Percentiles rank a stretch among this genome's conserved stretches.
These are phyloP conservation scores for Boletus barrowsii DNA, from an alignment of 768 basidiomycete genomes.

Conservation along the genomic window DNA sequence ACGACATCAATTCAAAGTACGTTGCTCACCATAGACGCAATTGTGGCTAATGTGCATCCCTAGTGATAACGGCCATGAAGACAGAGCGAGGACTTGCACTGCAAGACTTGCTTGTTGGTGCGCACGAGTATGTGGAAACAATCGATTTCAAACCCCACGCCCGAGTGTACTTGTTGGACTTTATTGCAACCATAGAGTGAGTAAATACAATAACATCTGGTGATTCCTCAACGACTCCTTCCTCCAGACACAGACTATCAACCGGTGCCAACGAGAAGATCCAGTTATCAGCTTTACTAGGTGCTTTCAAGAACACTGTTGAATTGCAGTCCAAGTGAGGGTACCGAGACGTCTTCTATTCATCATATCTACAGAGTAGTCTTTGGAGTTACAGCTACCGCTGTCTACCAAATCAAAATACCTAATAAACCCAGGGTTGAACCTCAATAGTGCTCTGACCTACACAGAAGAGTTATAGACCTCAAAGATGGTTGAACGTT, in stretches of 20 bases:
- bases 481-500: no score
- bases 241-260: slow-evolving; percentile 77
- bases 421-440: not conserved
- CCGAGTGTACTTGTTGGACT: slow-evolving; percentile 88
- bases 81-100: slow-evolving; percentile 90
- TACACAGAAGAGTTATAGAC: no score
- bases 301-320: slow-evolving; percentile 90
- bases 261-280: slow-evolving; percentile 94
- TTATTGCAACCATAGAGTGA: slow-evolving; percentile 94
- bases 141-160: slow-evolving; percentile 84
- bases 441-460: not conserved
- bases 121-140: slow-evolving; percentile 85
- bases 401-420: not conserved
- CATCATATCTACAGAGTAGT: not conserved
- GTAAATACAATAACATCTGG: slow-evolving; percentile 26
- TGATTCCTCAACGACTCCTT: not conserved
- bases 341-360: no score
- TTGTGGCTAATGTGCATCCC: not conserved
- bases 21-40: slow-evolving; percentile 19
- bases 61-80: slow-evolving; percentile 86
- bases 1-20: slow-evolving; percentile 83
- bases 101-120: slow-evolving; percentile 89
- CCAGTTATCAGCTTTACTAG: slow-evolving; percentile 86
- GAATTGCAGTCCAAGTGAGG: slow-evolving; percentile 58
- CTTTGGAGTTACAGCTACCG: not conserved